Evolutionary conservation across 2,329 filamentous ascomycete genomes (phyloP).

Genomic region (Aspergillus tanneri): DNA sequence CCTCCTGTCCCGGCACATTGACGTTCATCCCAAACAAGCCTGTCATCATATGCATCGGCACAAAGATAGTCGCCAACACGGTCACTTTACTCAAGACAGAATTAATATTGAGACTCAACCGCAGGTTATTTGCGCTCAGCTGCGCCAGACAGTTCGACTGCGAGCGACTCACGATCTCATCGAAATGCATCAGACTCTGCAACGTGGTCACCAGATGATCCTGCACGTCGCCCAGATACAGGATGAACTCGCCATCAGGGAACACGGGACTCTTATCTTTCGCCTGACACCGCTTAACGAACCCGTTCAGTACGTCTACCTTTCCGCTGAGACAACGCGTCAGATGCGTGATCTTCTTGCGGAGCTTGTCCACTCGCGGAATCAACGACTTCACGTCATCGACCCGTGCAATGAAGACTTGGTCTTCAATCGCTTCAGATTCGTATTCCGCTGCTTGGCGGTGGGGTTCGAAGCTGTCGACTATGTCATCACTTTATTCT

Average conservation of each 20-base stretch:
- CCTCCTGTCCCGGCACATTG: conserved; percentile 42
- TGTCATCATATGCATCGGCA: conserved; percentile 87
- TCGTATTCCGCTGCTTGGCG: conserved; percentile 80
- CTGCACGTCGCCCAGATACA: conserved; percentile 95
- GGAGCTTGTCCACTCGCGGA: conserved; percentile 78
- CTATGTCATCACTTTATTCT: conserved; percentile 75
- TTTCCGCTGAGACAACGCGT: conserved; percentile 90
- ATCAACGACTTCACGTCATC: conserved; percentile 85
- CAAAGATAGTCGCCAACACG: conserved; percentile 84
- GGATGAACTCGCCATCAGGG: conserved; percentile 87
- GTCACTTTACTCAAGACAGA: conserved; percentile 90
- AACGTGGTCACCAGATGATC: conserved; percentile 99
- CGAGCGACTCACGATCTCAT: conserved; percentile 89
- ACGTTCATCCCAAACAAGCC: conserved; percentile 54
- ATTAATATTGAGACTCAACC: conserved; percentile 81
- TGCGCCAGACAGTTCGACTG: conserved; percentile 96
- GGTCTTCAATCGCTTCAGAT: conserved; percentile 89
- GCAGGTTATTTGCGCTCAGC: conserved; percentile 84
- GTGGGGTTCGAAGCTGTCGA: conserved; percentile 86
- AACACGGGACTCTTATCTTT: conserved; percentile 84
- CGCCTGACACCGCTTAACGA: conserved; percentile 89
- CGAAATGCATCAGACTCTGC: conserved; percentile 86
- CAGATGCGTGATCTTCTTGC: conserved; percentile 89
- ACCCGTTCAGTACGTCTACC: conserved; percentile 91
- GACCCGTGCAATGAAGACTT: conserved; percentile 84